phyloP scores from a whole-genome alignment of 805 yeast genomes.

The Candida patagonica region DNA sequence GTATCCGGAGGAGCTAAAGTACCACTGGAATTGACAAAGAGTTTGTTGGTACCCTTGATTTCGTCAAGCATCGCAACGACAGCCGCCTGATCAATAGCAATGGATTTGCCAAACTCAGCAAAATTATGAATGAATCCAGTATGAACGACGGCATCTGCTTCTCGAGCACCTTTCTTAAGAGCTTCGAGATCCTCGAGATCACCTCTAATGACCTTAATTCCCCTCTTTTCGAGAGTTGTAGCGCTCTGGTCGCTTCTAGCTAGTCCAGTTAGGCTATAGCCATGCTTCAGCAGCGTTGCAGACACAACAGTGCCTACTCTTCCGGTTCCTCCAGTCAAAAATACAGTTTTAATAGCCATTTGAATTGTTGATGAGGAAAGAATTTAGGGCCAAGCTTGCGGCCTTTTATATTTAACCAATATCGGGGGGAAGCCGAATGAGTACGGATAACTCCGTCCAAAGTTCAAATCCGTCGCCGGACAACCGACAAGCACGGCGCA shows the following conservation, averaged over 20 bases:
- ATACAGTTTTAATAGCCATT: neutral
- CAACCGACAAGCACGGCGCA: too few relatives aligned
- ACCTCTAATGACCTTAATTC: conserved; percentile 27
- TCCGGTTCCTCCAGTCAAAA: conserved; percentile 25
- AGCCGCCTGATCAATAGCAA: conserved; percentile 24
- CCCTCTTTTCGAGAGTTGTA: conserved; percentile 20
- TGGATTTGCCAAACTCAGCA: conserved; percentile 15
- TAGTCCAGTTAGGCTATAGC: conserved; percentile 27
- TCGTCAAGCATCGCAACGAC: conserved; percentile 25
- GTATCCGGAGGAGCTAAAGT: too few relatives aligned
- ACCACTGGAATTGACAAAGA: conserved; percentile 25
- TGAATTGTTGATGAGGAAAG: too few relatives aligned
- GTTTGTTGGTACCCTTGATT: conserved; percentile 25
- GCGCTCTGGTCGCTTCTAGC: conserved; percentile 12
- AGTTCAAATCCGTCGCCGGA: too few relatives aligned
- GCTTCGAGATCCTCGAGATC: conserved; percentile 24
- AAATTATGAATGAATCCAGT: conserved; percentile 29
- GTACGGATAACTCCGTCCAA: too few relatives aligned
- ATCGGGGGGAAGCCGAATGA: too few relatives aligned
- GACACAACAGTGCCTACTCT: conserved; percentile 42
- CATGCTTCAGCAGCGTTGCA: conserved; percentile 31
- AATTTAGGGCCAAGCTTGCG: too few relatives aligned
- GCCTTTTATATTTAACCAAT: too few relatives aligned
- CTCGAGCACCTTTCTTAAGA: conserved; percentile 23
- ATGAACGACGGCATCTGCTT: conserved; percentile 32